Percentiles rank a stretch among this genome's conserved stretches.
Evolutionary conservation across 495 filamentous ascomycete species (phyloP).

Genomic region (Trichoderma erinaceum): DNA sequence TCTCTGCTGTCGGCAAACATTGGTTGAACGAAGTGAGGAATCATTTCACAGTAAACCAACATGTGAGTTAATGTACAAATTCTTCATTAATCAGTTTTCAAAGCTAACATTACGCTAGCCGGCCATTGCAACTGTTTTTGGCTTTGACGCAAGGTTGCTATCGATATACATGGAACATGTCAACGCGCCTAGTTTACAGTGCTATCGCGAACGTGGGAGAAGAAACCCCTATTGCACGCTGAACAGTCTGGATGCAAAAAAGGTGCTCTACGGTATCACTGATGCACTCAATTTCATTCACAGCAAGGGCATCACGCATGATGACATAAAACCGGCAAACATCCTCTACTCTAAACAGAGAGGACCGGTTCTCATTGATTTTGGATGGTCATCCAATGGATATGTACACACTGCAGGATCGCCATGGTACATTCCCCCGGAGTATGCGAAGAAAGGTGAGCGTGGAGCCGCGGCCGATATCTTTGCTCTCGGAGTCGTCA

Average conservation of each 20-base stretch:
- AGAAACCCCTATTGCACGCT: neutral
- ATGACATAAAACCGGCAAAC: slow-evolving; percentile 13
- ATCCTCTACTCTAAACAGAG: slow-evolving; percentile 9
- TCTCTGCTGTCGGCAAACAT: no score
- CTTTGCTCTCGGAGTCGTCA: no score
- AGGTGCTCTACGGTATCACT: neutral
- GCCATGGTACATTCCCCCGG: neutral
- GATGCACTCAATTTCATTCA: slow-evolving; percentile 8
- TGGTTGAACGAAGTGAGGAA: no score
- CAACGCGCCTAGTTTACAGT: neutral
- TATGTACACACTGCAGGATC: slow-evolving; percentile 1
- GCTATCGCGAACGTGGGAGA: neutral
- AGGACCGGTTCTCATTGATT: slow-evolving; percentile 11
- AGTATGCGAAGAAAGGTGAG: no score
- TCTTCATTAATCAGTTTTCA: no score
- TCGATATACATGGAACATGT: neutral
- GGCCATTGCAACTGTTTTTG: neutral
- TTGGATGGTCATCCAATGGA: neutral
- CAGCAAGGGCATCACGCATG: neutral
- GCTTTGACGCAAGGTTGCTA: neutral
- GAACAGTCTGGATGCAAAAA: neutral
- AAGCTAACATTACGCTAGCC: neutral
- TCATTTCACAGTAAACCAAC: no score
- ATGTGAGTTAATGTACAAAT: no score
- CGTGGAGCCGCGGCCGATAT: no score